Conservation (phyloP, 148 eudicot species). For the Chenopodium formosanum region DNA sequence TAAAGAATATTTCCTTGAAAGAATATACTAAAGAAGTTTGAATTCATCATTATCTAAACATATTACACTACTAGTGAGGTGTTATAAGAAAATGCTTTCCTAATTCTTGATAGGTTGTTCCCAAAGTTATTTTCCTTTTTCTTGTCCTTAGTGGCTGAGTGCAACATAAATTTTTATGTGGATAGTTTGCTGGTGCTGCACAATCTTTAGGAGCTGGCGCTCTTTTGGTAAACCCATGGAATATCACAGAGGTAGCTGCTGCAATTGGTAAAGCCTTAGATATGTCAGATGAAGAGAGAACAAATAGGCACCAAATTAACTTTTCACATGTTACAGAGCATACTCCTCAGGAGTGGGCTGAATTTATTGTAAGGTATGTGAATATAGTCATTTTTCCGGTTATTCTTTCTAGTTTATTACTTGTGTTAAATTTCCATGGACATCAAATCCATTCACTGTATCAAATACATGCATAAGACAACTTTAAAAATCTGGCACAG, state of each 20-base stretch:
- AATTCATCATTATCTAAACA: not conserved
- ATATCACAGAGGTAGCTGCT: slow-evolving; percentile 85
- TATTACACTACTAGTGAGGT: not conserved
- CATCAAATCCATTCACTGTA: too few species aligned
- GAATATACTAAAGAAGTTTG: not conserved
- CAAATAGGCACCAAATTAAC: slow-evolving; percentile 74
- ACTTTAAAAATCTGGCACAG: too few species aligned
- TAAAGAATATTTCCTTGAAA: not conserved
- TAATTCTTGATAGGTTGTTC: not conserved
- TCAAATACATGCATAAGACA: too few species aligned
- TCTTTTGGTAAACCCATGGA: slow-evolving; percentile 92
- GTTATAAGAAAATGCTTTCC: not conserved
- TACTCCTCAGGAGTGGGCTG: slow-evolving; percentile 99
- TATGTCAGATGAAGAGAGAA: slow-evolving; percentile 92
- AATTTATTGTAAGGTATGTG: slow-evolving; percentile 86
- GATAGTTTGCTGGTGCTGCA: slow-evolving; percentile 98
- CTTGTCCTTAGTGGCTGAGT: not conserved
- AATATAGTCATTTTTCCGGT: not conserved
- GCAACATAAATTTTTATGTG: not conserved
- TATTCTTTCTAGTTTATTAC: too few species aligned
- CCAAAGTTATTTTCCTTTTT: not conserved
- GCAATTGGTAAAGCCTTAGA: slow-evolving; percentile 81
- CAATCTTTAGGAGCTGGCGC: slow-evolving; percentile 99
- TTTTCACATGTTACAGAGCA: slow-evolving; percentile 75
- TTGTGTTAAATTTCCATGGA: too few species aligned